Base-by-base conservation (phyloP, 1,284 basidiomycete genomes). In the Leucoagaricus sp. region DNA sequence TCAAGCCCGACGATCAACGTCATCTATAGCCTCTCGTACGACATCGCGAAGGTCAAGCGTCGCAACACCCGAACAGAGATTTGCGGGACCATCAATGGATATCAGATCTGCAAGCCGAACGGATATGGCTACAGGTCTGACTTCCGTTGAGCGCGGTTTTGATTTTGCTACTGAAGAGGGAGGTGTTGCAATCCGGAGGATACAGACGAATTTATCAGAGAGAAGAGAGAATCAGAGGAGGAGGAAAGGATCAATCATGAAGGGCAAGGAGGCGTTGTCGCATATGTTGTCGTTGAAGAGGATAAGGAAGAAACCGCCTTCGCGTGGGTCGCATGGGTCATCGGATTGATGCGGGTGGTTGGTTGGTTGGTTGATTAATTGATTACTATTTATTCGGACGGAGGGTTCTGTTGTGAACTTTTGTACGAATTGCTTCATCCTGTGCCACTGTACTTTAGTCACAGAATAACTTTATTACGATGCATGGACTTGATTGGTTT, bases 111-210 rank as follows among this genome's bases (percentile, higher is more conserved):
- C 77, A 13, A 59, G 58, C 49, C 79, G 84, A 44, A 86, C 85
- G 19, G 89, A 91, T 67, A 89, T 93, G 89, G 78, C 86, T 15
- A 93, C 89, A 0, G 91, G 91, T 45, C 58, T 87, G 53, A 77
- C 80, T 9, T 80, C 82, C 2, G 73, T 83, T 26, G 76, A 87
- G 58, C 86, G 84, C 55, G 92, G 92, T 4, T 94, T 91, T 70
- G 87, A 89, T 71, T 94, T 94, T 66, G 80, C 84, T 26, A 83
- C 83, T 26, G 92, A 94, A 70, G 91, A 94, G 72, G 76, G 79
- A 50, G 91, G 91, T 47, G 85, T 91, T 17, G 88, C 87, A 53
- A 84, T 90, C 65, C 78, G 79, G 57, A 74, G 89, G 55, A 87
- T 90, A 68, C 89, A 90, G 69, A 87, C 77, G 53, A 84, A 87